Percentiles rank a stretch among this genome's conserved stretches.
Conservation (phyloP, 169 alveolate species). For the Plasmodium gallinaceum region DNA sequence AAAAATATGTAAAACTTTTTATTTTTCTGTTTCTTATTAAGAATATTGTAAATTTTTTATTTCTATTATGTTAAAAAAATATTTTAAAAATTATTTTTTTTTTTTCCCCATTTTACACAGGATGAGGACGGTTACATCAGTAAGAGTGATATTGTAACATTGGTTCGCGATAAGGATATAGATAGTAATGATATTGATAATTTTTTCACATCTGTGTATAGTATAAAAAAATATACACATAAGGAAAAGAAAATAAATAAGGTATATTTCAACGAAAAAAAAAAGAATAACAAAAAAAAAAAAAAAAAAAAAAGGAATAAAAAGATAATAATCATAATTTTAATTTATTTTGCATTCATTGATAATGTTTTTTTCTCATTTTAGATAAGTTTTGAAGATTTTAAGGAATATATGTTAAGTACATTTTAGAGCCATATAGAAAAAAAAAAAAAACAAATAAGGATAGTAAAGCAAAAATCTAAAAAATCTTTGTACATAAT, state of each 20-base stretch:
- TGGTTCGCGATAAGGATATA: constrained; percentile 47
- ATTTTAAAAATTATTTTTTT: not conserved
- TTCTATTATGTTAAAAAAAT: not conserved
- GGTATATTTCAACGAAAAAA: constrained; percentile 38
- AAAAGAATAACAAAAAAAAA: not conserved
- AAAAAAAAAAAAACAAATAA: not conserved
- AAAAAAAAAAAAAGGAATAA: not conserved
- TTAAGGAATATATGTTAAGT: constrained; percentile 55
- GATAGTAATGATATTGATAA: constrained; percentile 71
- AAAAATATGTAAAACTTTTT: not conserved
- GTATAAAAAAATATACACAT: constrained; percentile 27
- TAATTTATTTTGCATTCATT: not conserved
- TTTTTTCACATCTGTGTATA: constrained; percentile 48
- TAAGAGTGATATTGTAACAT: constrained; percentile 61
- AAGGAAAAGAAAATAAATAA: constrained; percentile 34
- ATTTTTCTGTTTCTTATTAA: not conserved
- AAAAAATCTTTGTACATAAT: not conserved
- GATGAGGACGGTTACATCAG: constrained; percentile 77
- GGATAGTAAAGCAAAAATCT: not conserved
- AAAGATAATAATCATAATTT: not conserved
- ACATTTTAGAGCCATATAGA: constrained; percentile 46
- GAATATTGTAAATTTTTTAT: not conserved
- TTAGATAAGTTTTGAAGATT: constrained; percentile 68
- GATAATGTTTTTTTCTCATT: not conserved
- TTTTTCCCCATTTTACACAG: constrained; percentile 13